Conservation (phyloP, 1,139 yeast species). For the Diutina neorugosa region DNA sequence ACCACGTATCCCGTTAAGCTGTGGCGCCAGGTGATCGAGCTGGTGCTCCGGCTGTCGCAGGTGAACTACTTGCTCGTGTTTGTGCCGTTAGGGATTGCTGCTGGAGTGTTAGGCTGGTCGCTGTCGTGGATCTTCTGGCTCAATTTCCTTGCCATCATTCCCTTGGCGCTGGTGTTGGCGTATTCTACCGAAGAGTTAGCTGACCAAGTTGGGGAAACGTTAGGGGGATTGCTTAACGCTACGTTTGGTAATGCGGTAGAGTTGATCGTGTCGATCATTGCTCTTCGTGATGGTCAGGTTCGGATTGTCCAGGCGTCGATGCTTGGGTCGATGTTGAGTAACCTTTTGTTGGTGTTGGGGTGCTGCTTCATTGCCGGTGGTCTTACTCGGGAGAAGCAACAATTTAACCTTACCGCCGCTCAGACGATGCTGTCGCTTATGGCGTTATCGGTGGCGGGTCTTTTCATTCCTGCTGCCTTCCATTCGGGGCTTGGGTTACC, state of each 20-base stretch:
- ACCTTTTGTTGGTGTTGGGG: slow-evolving; percentile 82
- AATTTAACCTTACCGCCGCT: slow-evolving; percentile 91
- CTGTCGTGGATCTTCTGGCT: slow-evolving; percentile 53
- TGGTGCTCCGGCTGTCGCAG: slow-evolving; percentile 50
- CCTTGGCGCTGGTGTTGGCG: slow-evolving; percentile 81
- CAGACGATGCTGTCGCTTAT: slow-evolving; percentile 92
- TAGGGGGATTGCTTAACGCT: slow-evolving; percentile 90
- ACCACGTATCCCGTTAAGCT: not conserved
- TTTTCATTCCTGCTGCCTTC: slow-evolving; percentile 92
- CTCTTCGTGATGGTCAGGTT: slow-evolving; percentile 73
- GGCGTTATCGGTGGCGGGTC: slow-evolving; percentile 82
- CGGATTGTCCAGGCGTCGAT: slow-evolving; percentile 94
- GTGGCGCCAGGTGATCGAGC: not conserved
- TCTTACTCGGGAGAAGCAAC: slow-evolving; percentile 70
- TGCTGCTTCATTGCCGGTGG: slow-evolving; percentile 95
- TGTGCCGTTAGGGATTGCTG: slow-evolving; percentile 77
- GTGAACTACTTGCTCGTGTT: slow-evolving; percentile 67
- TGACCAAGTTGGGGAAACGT: slow-evolving; percentile 65
- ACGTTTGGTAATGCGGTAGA: slow-evolving; percentile 96
- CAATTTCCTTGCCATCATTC: slow-evolving; percentile 84
- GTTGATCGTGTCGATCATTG: slow-evolving; percentile 85
- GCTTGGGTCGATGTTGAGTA: slow-evolving; percentile 88
- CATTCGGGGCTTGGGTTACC: slow-evolving; percentile 59
- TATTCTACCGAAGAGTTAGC: slow-evolving; percentile 90
- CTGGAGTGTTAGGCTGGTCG: slow-evolving; percentile 49